Evolutionary conservation across 192 early-diverging fungal genomes (phyloP).

Genomic region (Gryganskiella cystojenkinii): DNA sequence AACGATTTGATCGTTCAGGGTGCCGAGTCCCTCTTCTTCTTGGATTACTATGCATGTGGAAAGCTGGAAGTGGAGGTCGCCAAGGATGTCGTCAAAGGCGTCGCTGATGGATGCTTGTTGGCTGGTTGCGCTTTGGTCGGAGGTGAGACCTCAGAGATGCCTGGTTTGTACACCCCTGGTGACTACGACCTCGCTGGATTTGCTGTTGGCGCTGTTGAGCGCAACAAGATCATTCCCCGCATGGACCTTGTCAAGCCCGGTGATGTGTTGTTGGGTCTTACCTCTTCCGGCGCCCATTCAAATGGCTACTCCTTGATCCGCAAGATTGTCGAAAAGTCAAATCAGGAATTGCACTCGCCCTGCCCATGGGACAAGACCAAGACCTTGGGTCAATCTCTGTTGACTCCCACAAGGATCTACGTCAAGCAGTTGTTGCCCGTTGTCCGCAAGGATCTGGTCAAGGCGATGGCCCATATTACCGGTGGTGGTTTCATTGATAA

Average conservation of each 20-base stretch:
- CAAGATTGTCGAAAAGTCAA: constrained; percentile 80
- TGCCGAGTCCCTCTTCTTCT: constrained; percentile 98
- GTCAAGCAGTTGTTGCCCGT: constrained; percentile 92
- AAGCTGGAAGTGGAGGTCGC: constrained; percentile 94
- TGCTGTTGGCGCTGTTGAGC: constrained; percentile 96
- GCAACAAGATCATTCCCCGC: constrained; percentile 87
- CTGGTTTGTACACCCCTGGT: constrained; percentile 87
- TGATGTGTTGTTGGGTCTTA: constrained; percentile 90
- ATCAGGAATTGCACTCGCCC: constrained; percentile 76
- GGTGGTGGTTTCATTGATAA: constrained; percentile 99
- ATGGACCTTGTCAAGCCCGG: constrained; percentile 78
- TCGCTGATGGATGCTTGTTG: constrained; percentile 92
- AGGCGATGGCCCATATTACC: constrained; percentile 98
- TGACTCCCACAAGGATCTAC: constrained; percentile 96
- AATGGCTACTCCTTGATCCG: constrained; percentile 99
- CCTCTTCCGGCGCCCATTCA: constrained; percentile 97
- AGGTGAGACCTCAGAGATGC: constrained; percentile 99
- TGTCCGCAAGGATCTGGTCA: constrained; percentile 80
- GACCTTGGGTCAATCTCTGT: constrained; percentile 86
- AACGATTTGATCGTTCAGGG: constrained; percentile 99
- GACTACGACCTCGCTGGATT: constrained; percentile 97
- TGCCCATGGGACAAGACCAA: constrained; percentile 84
- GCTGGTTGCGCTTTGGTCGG: constrained; percentile 96
- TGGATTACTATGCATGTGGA: constrained; percentile 98
- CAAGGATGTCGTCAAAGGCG: constrained; percentile 90